A percentile compares a stretch with the other conserved stretches of the same genome.
These are phyloP conservation scores for Torulaspora globosa DNA, from an alignment of 1,139 yeast species.

Conservation along the genomic window DNA sequence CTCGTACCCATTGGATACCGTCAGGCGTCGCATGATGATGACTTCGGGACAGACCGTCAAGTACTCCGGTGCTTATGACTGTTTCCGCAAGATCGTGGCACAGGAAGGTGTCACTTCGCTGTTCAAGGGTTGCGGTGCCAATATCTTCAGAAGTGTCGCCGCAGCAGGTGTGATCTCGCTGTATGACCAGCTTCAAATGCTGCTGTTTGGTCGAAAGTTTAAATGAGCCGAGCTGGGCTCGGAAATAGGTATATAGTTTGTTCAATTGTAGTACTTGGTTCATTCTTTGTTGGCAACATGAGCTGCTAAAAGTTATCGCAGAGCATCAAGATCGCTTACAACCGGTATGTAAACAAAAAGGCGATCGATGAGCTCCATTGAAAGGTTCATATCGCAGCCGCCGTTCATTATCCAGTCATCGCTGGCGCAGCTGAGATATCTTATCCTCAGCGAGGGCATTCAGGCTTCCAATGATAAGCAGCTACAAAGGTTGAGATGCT, in stretches of 20 bases:
- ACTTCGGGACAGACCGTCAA: slow-evolving; percentile 77
- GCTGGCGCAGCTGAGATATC: slow-evolving; percentile 73
- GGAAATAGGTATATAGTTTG: not conserved
- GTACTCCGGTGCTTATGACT: slow-evolving; percentile 72
- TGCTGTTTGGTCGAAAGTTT: slow-evolving; percentile 72
- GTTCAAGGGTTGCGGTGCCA: slow-evolving; percentile 86
- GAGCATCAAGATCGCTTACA: not conserved
- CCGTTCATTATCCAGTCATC: slow-evolving; percentile 57
- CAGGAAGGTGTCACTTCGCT: slow-evolving; percentile 67
- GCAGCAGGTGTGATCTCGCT: slow-evolving; percentile 82
- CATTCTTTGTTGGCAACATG: not conserved
- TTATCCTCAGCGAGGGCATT: slow-evolving; percentile 76
- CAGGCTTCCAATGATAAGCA: slow-evolving; percentile 43
- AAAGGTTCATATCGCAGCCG: slow-evolving; percentile 31
- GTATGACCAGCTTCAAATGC: slow-evolving; percentile 73
- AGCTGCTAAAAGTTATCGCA: not conserved
- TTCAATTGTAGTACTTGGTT: not conserved
- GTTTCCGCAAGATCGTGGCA: slow-evolving; percentile 65
- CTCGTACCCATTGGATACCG: slow-evolving; percentile 77
- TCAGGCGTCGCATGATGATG: slow-evolving; percentile 88
- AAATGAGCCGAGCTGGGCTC: slow-evolving; percentile 35
- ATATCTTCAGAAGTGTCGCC: slow-evolving; percentile 84
- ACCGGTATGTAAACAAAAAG: not conserved
- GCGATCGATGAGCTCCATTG: slow-evolving; percentile 27
- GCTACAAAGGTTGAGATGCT: slow-evolving; percentile 62